A percentile compares a stretch with the other conserved stretches of the same genome.
These are phyloP conservation scores for Nigrograna mackinnonii DNA, from an alignment of 2,329 filamentous ascomycete genomes.

Conservation along the genomic window DNA sequence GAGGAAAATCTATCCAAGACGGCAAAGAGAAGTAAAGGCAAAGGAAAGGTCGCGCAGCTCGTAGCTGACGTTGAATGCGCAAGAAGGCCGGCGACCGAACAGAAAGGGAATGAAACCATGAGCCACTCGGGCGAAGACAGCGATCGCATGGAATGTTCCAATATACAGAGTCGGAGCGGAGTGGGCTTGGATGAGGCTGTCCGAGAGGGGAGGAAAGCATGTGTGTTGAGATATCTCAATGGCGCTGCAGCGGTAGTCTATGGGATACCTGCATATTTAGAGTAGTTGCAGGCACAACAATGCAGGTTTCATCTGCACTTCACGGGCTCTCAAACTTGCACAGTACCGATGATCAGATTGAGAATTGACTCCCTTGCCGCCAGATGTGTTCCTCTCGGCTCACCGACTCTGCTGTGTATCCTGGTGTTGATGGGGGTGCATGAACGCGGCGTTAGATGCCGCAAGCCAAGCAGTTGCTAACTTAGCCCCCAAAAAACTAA, in stretches of 20 bases:
- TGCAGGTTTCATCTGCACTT: no score
- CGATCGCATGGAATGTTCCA: conserved; percentile 24
- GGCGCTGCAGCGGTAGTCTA: conserved; percentile 93
- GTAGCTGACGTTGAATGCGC: conserved; percentile 27
- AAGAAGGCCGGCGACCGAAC: conserved; percentile 16
- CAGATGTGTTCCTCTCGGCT: no score
- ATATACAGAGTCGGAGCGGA: conserved; percentile 27
- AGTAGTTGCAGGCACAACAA: conserved; percentile 23
- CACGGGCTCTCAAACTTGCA: no score
- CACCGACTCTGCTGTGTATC: no score
- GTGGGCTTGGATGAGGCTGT: conserved; percentile 77
- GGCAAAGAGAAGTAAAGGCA: conserved; percentile 33
- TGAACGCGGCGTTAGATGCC: no score
- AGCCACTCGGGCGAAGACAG: conserved; percentile 26
- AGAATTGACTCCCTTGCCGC: no score
- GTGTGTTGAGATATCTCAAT: conserved; percentile 87
- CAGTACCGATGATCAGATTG: no score
- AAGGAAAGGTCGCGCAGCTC: conserved; percentile 27
- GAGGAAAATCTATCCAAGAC: conserved; percentile 19
- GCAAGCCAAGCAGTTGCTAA: no score
- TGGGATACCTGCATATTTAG: conserved; percentile 87
- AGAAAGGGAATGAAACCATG: conserved; percentile 28
- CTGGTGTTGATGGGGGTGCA: no score
- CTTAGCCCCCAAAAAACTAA: no score
- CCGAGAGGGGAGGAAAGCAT: conserved; percentile 72